phyloP scores from a whole-genome alignment of 345 rosid genomes.

The Rhizophora apiculata region DNA sequence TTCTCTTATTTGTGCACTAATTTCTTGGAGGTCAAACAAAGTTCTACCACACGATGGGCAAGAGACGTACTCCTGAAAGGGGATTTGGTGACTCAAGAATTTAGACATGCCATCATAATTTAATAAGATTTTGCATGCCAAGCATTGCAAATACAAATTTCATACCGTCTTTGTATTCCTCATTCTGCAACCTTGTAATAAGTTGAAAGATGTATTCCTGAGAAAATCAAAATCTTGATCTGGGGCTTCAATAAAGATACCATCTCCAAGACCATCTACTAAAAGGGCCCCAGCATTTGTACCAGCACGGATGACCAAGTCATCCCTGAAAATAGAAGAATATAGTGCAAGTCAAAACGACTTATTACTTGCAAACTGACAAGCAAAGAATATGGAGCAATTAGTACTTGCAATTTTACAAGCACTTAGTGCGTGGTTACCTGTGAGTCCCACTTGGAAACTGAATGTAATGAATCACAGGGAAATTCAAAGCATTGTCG shows the following conservation, averaged over 20 bases:
- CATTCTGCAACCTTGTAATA: constrained; percentile 98
- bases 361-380: too few species aligned
- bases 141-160: neutral
- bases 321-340: constrained; percentile 60
- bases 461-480: constrained; percentile 89
- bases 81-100: constrained; percentile 10
- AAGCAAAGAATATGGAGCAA: too few species aligned
- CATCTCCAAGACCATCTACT: constrained; percentile 98
- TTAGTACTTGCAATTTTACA: too few species aligned
- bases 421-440: constrained; percentile 32
- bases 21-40: constrained; percentile 91
- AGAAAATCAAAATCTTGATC: constrained; percentile 90
- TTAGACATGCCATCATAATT: constrained; percentile 1
- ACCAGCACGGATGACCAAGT: constrained; percentile 87
- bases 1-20: constrained; percentile 87
- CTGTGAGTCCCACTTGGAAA: constrained; percentile 73
- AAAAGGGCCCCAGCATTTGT: constrained; percentile 78
- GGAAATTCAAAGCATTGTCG: constrained; percentile 61
- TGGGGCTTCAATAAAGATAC: constrained; percentile 74
- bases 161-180: constrained; percentile 95
- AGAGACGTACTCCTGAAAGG: constrained; percentile 78
- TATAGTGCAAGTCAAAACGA: constrained; percentile 12
- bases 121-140: neutral
- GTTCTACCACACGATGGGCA: constrained; percentile 99
- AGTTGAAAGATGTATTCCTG: constrained; percentile 84